A percentile compares a stretch with the other conserved stretches of the same genome.
These are phyloP conservation scores for Sclerotinia spermophila DNA, from an alignment of 2,329 filamentous ascomycete genomes.

Conservation along the genomic window DNA sequence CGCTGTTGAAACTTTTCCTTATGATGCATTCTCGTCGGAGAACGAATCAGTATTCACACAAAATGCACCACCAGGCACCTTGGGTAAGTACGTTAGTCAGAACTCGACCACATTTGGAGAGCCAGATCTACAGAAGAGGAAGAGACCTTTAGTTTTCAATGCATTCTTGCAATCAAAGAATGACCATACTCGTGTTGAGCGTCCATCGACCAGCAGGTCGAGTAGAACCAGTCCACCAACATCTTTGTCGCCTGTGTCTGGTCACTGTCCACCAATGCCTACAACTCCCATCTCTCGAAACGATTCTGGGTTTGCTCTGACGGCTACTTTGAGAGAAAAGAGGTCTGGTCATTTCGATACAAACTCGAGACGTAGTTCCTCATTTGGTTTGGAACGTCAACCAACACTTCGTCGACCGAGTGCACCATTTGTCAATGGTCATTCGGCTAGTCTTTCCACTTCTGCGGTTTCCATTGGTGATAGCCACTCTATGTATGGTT, in stretches of 20 bases:
- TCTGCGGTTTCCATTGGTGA: constrained; percentile 47
- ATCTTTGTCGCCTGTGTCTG: constrained; percentile 72
- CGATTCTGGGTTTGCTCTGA: constrained; percentile 85
- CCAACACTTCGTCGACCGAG: constrained; percentile 65
- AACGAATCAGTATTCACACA: constrained; percentile 76
- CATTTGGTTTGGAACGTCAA: constrained; percentile 75
- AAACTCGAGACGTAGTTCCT: constrained; percentile 84
- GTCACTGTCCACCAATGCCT: constrained; percentile 70
- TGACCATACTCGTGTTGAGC: constrained; percentile 63
- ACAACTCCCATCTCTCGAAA: constrained; percentile 79
- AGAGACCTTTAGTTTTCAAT: constrained; percentile 75
- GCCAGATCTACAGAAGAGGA: constrained; percentile 42
- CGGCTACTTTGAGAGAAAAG: constrained; percentile 86
- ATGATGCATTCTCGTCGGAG: constrained; percentile 85
- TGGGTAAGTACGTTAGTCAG: constrained; percentile 83
- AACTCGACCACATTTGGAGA: constrained; percentile 87
- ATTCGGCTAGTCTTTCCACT: constrained; percentile 64
- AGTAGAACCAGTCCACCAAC: constrained; percentile 58
- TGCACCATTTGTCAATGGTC: constrained; percentile 68
- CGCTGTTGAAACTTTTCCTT: constrained; percentile 87
- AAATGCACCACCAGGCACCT: constrained; percentile 63
- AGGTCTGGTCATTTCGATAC: constrained; percentile 82
- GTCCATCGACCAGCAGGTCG: constrained; percentile 72
- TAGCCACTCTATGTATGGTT: constrained; percentile 50
- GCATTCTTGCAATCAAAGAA: constrained; percentile 77